Conservation (phyloP, 225 moss, liverwort and hornwort species). For the Climacium dendroides region DNA sequence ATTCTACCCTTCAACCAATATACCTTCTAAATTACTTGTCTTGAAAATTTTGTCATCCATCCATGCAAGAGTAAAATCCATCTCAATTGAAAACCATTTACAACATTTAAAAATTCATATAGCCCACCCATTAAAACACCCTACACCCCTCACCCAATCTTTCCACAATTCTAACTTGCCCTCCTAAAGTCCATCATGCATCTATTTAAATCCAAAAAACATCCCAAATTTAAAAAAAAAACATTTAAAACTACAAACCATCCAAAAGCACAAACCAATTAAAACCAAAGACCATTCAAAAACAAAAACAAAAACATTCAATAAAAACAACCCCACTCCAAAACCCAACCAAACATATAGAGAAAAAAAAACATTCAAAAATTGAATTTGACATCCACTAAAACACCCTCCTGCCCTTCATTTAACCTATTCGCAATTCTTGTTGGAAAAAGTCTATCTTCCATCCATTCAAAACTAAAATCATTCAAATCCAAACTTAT, state of each 20-base stretch:
- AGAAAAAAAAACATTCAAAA: neutral
- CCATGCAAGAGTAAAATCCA: neutral
- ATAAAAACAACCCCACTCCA: neutral
- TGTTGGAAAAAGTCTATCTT: neutral
- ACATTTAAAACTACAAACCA: no score
- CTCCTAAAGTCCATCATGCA: neutral
- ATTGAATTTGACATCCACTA: neutral
- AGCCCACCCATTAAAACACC: neutral
- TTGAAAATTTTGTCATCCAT: neutral
- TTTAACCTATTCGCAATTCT: neutral
- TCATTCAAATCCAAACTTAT: rapidly evolving
- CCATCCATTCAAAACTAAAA: neutral
- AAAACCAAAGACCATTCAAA: no score
- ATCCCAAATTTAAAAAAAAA: neutral
- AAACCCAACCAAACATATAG: neutral
- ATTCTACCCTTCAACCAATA: no score
- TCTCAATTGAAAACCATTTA: neutral
- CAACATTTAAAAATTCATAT: neutral
- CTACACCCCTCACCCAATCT: no score
- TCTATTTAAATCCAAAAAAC: neutral
- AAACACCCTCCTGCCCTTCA: neutral
- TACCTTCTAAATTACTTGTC: neutral
- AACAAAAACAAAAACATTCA: no score
- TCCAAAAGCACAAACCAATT: no score
- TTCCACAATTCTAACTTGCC: neutral